These are phyloP conservation scores for Urochloa ruziziensis DNA, from an alignment of 176 grass and related monocot species.

Conservation along the genomic window DNA sequence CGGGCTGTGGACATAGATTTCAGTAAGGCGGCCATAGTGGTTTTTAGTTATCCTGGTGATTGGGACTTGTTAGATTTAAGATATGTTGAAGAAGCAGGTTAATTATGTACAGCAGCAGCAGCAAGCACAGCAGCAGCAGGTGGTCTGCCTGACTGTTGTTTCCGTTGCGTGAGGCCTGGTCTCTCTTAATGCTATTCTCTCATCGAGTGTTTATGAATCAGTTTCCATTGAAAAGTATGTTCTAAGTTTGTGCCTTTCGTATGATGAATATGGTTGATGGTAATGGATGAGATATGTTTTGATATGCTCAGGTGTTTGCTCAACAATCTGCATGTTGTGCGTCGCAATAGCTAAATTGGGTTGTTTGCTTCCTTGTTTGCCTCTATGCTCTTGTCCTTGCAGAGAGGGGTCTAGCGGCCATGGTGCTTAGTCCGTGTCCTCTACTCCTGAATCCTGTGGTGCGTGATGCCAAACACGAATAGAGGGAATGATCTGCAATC, in stretches of 20 bases:
- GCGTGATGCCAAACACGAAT: too few species aligned
- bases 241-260: background rate
- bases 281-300: background rate
- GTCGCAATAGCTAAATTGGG: too few species aligned
- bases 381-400: too few species aligned
- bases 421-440: too few species aligned
- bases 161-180: background rate
- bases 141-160: slow-evolving; percentile 15
- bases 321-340: background rate
- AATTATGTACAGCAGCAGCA: slow-evolving; percentile 25
- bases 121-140: background rate
- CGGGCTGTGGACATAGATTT: slow-evolving; percentile 14
- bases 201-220: background rate
- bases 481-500: too few species aligned
- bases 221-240: background rate
- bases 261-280: background rate
- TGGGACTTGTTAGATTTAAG: background rate
- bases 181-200: background rate
- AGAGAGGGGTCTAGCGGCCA: too few species aligned
- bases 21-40: background rate
- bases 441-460: too few species aligned
- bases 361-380: too few species aligned
- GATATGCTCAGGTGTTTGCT: background rate
- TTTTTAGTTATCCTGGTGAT: slow-evolving; percentile 2
- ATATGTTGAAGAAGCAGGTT: background rate